Conservation (phyloP, 2,329 filamentous ascomycete species). For the Elsinoe ampelina region DNA sequence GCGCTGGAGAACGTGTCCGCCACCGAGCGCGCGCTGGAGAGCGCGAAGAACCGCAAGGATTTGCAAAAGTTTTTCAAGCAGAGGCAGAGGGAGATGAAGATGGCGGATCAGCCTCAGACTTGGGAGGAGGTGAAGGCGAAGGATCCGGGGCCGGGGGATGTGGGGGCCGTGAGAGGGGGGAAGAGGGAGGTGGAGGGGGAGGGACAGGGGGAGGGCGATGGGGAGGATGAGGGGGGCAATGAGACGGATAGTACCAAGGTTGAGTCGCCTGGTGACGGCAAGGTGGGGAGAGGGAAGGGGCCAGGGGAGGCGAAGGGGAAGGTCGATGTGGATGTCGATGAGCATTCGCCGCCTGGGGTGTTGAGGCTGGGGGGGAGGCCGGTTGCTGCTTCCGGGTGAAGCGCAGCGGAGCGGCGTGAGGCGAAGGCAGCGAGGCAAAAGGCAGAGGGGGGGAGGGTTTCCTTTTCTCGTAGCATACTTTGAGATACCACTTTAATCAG, state of each 20-base stretch:
- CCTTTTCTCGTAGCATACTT: not conserved
- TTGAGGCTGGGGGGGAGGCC: not conserved
- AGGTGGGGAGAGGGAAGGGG: not conserved
- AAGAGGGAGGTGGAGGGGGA: not conserved
- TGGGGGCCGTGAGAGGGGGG: not conserved
- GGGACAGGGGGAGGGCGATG: not conserved
- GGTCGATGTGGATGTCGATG: not conserved
- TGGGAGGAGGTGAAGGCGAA: constrained; percentile 10
- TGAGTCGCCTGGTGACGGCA: not conserved
- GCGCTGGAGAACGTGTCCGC: constrained; percentile 27
- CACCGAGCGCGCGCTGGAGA: constrained; percentile 22
- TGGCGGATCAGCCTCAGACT: constrained; percentile 23
- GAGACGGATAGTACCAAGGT: constrained; percentile 11
- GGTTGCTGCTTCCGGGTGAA: constrained; percentile 2
- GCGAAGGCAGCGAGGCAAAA: no score
- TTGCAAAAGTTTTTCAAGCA: constrained; percentile 24
- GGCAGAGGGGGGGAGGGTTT: not conserved
- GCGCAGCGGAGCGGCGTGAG: no score
- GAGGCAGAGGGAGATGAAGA: constrained; percentile 20
- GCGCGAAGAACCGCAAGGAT: constrained; percentile 21
- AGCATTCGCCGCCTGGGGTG: not conserved
- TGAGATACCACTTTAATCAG: not conserved
- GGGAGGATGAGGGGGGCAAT: not conserved
- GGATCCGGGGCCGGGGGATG: constrained; percentile 2
- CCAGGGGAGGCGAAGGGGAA: not conserved